These are phyloP conservation scores for Zygotorulaspora sp. DNA, from an alignment of 805 yeast species.

Conservation along the genomic window DNA sequence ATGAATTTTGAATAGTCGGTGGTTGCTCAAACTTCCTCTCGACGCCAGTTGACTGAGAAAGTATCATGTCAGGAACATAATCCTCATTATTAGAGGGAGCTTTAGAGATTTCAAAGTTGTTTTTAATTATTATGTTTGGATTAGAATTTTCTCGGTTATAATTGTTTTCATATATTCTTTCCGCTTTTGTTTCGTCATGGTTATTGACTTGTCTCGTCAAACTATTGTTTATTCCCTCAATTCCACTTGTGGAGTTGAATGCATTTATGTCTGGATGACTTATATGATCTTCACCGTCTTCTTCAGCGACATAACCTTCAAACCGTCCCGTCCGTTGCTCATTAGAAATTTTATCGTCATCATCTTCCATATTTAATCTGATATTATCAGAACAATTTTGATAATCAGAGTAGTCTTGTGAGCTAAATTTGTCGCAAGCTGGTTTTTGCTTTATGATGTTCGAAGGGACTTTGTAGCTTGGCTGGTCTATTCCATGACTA, in stretches of 20 bases:
- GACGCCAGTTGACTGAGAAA: slow-evolving; percentile 52
- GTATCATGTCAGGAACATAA: slow-evolving; percentile 40
- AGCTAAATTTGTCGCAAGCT: not conserved
- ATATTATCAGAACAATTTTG: not conserved
- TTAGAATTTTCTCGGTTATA: not conserved
- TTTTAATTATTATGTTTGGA: not conserved
- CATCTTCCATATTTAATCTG: slow-evolving; percentile 4
- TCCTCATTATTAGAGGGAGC: slow-evolving; percentile 21
- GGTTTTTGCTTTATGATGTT: slow-evolving; percentile 10
- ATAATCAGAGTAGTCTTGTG: slow-evolving; percentile 2
- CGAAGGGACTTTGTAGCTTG: slow-evolving; percentile 22
- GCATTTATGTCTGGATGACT: slow-evolving; percentile 9
- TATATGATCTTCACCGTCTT: slow-evolving; percentile 22
- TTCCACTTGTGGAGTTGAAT: slow-evolving; percentile 9
- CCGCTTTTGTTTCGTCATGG: slow-evolving; percentile 2
- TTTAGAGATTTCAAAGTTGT: not conserved
- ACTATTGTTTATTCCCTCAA: slow-evolving; percentile 16
- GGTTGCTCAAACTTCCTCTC: slow-evolving; percentile 40
- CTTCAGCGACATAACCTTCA: slow-evolving; percentile 25
- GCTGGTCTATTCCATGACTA: slow-evolving; percentile 11
- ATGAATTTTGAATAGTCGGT: slow-evolving; percentile 33
- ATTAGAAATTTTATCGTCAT: slow-evolving; percentile 5
- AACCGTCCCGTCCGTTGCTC: slow-evolving; percentile 10
- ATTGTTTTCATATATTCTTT: not conserved
- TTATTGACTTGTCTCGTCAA: slow-evolving; percentile 21